Base-by-base conservation (phyloP, 169 alveolate genomes). In the Babesia microti region DNA sequence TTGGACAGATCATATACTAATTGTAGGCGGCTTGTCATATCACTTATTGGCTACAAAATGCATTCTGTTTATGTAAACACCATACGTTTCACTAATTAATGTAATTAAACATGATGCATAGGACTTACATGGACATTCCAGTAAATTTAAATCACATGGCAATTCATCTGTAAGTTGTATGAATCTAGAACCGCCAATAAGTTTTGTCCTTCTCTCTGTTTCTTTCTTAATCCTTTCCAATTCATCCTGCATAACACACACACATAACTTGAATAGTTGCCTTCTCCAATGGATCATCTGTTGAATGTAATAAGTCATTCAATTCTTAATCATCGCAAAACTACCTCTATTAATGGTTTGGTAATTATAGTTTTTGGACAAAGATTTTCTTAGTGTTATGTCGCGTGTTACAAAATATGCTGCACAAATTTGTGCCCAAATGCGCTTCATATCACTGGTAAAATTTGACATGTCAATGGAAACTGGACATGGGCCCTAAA, bases 361-460 rank as follows among this genome's bases (percentile, higher is more conserved):
- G n/a, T n/a, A n/a, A n/a, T n/a, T n/a, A n/a, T n/a, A n/a, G n/a
- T n/a, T n/a, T n/a, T n/a, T n/a, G n/a, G n/a, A n/a, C n/a, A n/a
- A n/a, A n/a, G n/a, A n/a, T n/a, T n/a, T n/a, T n/a, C n/a, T n/a
- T n/a, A n/a, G n/a, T n/a, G n/a, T n/a, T n/a, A n/a, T n/a, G 24
- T 14, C 17, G 5, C 36, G 48, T 18, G 35, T 19, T 3, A 30
- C 11, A 37, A 76, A 76, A 19, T 36, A 34, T 5, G 32, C 69
- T 24, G 63, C 45, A 23, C 86, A 76, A 14, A 55, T 45, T 22
- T 29, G 42, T 6, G 82, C 65, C 86, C 86, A 76, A 6, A 76
- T 41, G 36, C 54, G 67, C 57, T 69, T 76, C 47, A 54, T 68
- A 22, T 49, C 52, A n/a, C 41, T 24, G 5, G 65, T 66, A 29